phyloP scores from a whole-genome alignment of 163 green algal species.

The Chlamydomonas reinhardtii region DNA sequence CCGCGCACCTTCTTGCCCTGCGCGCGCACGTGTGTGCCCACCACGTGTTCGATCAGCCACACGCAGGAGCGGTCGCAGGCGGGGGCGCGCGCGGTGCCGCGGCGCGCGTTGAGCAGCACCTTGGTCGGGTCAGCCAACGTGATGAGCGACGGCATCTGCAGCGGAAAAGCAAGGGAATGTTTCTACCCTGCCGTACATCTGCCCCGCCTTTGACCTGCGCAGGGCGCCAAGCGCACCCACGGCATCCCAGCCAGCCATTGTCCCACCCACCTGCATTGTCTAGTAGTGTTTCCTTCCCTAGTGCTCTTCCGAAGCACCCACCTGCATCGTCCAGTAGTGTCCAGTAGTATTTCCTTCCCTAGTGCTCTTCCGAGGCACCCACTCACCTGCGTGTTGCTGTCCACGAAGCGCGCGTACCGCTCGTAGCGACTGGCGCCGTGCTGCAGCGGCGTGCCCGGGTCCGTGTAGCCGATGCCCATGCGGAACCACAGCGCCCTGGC shows the following conservation, averaged over 20 bases:
- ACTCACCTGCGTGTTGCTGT: constrained; percentile 4
- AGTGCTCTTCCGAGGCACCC: too few relatives aligned
- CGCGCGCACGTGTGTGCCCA: constrained; percentile 32
- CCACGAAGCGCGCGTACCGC: constrained; percentile 12
- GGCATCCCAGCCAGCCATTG: too few relatives aligned
- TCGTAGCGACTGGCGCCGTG: not conserved
- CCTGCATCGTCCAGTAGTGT: too few relatives aligned
- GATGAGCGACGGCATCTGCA: constrained; percentile 14
- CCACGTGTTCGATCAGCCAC: constrained; percentile 44
- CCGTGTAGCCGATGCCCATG: constrained; percentile 38
- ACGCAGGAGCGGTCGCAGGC: constrained; percentile 35
- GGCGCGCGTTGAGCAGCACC: constrained; percentile 19
- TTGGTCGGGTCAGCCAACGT: constrained; percentile 9
- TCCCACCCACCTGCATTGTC: too few relatives aligned
- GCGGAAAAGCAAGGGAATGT: too few relatives aligned
- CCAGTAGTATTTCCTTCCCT: too few relatives aligned
- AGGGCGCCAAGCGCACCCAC: too few relatives aligned
- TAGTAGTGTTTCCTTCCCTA: too few relatives aligned
- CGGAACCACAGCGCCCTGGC: constrained; percentile 26
- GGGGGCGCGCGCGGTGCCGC: not conserved
- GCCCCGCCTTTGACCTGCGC: too few relatives aligned
- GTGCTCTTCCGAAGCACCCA: too few relatives aligned
- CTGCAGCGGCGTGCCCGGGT: constrained; percentile 26
- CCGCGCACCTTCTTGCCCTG: constrained; percentile 8
- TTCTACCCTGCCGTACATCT: too few relatives aligned